Base-by-base conservation (phyloP, 1,284 basidiomycete genomes). In the Clitocybe nebularis region DNA sequence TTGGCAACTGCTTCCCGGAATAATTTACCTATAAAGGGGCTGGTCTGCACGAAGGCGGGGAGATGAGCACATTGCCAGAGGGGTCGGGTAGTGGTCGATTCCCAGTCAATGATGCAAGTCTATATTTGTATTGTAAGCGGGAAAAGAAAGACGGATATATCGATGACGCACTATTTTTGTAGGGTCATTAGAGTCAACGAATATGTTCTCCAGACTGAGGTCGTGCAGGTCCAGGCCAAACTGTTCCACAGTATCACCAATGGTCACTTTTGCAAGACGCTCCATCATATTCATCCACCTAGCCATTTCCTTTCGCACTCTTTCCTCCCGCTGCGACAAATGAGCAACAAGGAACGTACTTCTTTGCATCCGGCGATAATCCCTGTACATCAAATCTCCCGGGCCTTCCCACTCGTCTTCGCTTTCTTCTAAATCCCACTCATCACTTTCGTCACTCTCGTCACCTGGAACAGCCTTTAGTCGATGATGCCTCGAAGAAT, bases 61-160 rank as follows among this genome's bases (percentile, higher is more conserved):
- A 88, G 69, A 52, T 93, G 85, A 0, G 88, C 84, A 48, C 81
- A 83, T 19, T 82, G 82, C 77, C 91, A 89, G 14, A 90, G 71
- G 5, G 86, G 87, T 13, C 87, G 73, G 3, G 81, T 88, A 5
- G 85, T 87, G 11, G 86, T 89, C 7, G 85, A 86, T 58, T 90
- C 86, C 87, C 86, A 89, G 54, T 90, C 87, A 37, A 90, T 89
- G 48, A 90, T 75, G 54, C 84, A 86, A 1, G 84, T 84, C 87
- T 89, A 53, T n/a, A n/a, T n/a, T n/a, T n/a, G n/a, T n/a, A n/a
- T n/a, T n/a, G n/a, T n/a, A 0, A 28, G 46, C 35, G 17, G 11
- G 28, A 36, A 40, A 39, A 42, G 16, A 38, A n/a, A n/a, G n/a
- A n/a, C n/a, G n/a, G n/a, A n/a, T n/a, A n/a, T n/a, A n/a, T n/a